Evolutionary conservation across 768 basidiomycete genomes (phyloP).

Genomic region (Nevesoporus exiguus): DNA sequence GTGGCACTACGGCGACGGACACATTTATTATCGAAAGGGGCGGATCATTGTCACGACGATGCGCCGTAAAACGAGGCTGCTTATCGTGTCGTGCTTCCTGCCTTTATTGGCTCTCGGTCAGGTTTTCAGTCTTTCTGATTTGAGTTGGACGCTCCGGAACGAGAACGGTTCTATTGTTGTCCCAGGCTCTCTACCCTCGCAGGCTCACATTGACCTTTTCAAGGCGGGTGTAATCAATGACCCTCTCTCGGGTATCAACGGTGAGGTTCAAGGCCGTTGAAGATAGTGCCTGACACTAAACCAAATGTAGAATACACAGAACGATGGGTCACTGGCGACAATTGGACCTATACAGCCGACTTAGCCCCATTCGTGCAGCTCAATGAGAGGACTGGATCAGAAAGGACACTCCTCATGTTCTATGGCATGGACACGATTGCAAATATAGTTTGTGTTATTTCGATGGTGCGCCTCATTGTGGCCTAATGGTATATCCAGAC

Average conservation of each 20-base stretch:
- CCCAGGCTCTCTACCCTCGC: constrained; percentile 49
- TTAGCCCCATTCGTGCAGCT: constrained; percentile 40
- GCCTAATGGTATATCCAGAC: constrained; percentile 32
- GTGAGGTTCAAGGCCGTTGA: constrained; percentile 26
- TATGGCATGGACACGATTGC: constrained; percentile 58
- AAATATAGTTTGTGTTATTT: constrained; percentile 41
- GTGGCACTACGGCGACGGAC: not conserved
- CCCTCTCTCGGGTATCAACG: constrained; percentile 52
- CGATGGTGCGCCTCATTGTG: not conserved
- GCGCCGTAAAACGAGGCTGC: not conserved
- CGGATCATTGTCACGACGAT: constrained; percentile 6
- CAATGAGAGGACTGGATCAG: constrained; percentile 15
- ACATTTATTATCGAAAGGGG: not conserved
- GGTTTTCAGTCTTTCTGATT: constrained; percentile 42
- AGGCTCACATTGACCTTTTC: constrained; percentile 51
- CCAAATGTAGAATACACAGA: constrained; percentile 39
- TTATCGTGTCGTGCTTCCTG: constrained; percentile 7
- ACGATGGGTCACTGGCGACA: constrained; percentile 53
- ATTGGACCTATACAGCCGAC: constrained; percentile 59
- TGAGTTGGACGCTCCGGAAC: constrained; percentile 53
- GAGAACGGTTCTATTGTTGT: constrained; percentile 52
- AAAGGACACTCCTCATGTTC: constrained; percentile 46
- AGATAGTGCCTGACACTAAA: not conserved
- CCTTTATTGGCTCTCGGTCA: constrained; percentile 16
- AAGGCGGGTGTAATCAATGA: constrained; percentile 52